These are phyloP conservation scores for Tolypocladium capitatum DNA, from an alignment of 2,329 filamentous ascomycete genomes.

Conservation along the genomic window DNA sequence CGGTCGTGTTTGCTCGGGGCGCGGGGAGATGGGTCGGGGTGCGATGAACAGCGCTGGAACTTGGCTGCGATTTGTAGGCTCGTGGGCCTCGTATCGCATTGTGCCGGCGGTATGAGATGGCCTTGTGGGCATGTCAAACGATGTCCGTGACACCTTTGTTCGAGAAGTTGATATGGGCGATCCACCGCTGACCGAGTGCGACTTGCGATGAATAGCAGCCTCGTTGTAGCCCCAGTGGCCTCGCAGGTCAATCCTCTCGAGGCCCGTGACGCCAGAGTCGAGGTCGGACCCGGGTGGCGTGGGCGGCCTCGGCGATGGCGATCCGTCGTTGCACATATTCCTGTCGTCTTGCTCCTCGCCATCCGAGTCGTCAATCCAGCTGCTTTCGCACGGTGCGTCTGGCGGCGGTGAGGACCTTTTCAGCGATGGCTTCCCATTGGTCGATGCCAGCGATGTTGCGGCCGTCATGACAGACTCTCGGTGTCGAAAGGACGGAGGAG, in stretches of 20 bases:
- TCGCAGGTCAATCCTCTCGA: neutral
- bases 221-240: constrained; percentile 1
- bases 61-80: neutral
- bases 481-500: constrained; percentile 18
- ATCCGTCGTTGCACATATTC: constrained; percentile 2
- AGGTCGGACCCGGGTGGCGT: constrained; percentile 12
- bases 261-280: neutral
- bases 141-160: constrained; percentile 6
- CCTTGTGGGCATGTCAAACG: constrained; percentile 7
- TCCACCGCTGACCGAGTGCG: constrained; percentile 10
- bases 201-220: constrained; percentile 9
- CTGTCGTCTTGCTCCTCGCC: constrained; percentile 12
- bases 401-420: constrained; percentile 8
- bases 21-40: neutral
- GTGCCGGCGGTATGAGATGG: neutral
- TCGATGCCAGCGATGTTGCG: constrained; percentile 22
- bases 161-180: constrained; percentile 1
- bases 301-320: constrained; percentile 17
- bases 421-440: constrained; percentile 14
- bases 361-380: constrained; percentile 27
- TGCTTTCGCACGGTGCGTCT: constrained; percentile 13
- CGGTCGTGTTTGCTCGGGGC: neutral
- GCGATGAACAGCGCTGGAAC: neutral
- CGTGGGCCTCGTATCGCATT: neutral
- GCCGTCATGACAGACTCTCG: constrained; percentile 22